A percentile compares a stretch with the other conserved stretches of the same genome.
Conservation (phyloP, 2,329 filamentous ascomycete species). For the Penicillium sp. region DNA sequence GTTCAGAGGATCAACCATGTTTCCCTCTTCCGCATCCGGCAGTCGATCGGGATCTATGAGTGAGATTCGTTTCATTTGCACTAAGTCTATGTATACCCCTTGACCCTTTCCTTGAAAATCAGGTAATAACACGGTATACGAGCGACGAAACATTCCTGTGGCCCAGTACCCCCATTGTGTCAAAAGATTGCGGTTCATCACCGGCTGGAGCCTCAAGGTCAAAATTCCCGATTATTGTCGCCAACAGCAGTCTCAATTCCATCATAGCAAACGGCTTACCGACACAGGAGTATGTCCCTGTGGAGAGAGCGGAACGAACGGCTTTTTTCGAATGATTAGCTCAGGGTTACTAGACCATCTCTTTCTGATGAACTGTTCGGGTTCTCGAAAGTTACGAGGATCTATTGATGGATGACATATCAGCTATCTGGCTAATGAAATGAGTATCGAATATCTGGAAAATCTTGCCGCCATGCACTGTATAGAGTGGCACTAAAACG, state of each 20-base stretch:
- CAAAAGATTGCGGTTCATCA: constrained; percentile 9
- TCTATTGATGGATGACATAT: constrained; percentile 9
- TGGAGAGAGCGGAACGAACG: constrained; percentile 16
- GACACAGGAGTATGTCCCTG: constrained; percentile 16
- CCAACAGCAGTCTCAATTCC: constrained; percentile 18
- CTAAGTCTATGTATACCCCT: neutral
- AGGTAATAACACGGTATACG: constrained; percentile 15
- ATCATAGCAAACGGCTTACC: constrained; percentile 18
- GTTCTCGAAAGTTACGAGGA: constrained; percentile 12
- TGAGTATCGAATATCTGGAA: neutral
- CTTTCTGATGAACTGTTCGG: constrained; percentile 17
- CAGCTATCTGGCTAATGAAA: neutral
- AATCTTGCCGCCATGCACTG: constrained; percentile 14
- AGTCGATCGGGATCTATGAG: constrained; percentile 9
- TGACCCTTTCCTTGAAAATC: constrained; percentile 13
- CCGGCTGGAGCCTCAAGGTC: constrained; percentile 15
- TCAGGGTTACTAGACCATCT: constrained; percentile 17
- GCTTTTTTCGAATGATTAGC: constrained; percentile 16
- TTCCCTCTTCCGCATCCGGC: constrained; percentile 27
- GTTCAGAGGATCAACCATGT: constrained; percentile 25
- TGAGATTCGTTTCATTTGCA: neutral
- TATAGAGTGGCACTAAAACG: constrained; percentile 17
- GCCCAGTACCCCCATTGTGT: constrained; percentile 13
- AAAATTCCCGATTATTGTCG: constrained; percentile 17
- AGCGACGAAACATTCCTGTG: constrained; percentile 16